Base-by-base conservation (phyloP, 106 monocot species). In the Dioscorea alata region DNA sequence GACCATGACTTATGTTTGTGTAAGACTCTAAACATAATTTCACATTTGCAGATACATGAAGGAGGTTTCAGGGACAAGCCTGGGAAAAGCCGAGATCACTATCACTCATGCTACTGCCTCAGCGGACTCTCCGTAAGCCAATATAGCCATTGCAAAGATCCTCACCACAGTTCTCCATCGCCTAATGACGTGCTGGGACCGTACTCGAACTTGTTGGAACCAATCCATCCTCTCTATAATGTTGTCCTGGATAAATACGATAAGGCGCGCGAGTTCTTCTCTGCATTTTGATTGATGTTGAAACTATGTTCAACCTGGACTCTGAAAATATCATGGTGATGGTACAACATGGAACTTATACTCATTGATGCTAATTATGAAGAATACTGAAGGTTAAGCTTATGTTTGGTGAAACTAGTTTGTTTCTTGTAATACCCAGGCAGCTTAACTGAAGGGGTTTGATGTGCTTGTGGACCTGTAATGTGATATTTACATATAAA, bases 51-150 rank as follows among this genome's bases (percentile, higher is more conserved):
- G 97, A 84, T 89, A 20, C 71, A 79, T 34, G 97, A 99, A 42
- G 97, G 97, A 75, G 97, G 97, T 13, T 81, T 99, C 73, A 93
- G 70, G 70, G 97, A 99, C 83, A 99, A 99, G 52, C 97, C 97
- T 25, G 93, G 87, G 17, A 93, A 90, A 73, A 7, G 60, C 3
- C 68, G 93, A 65, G 97, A 93, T 59, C 67, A 83, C 59, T 99
- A 93, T 48, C 99, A 99, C 77, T 65, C 97, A 8, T 99, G 97
- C 71, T 99, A 99, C 79, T 93, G 92, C 73, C 92, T 99, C 23
- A 90, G 93, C 57, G 90, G 93, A n/a, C 90, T 99, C 59, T 90
- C 90, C 0, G 60, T 90, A 34, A 79, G 89, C 59, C 99, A 93
- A 34, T 85, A 93, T 51, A 93, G 87, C 75, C 87, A 70, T 72